These are phyloP conservation scores for Solanum lycopersicoides DNA, from an alignment of 257 asterid genomes.

Conservation along the genomic window DNA sequence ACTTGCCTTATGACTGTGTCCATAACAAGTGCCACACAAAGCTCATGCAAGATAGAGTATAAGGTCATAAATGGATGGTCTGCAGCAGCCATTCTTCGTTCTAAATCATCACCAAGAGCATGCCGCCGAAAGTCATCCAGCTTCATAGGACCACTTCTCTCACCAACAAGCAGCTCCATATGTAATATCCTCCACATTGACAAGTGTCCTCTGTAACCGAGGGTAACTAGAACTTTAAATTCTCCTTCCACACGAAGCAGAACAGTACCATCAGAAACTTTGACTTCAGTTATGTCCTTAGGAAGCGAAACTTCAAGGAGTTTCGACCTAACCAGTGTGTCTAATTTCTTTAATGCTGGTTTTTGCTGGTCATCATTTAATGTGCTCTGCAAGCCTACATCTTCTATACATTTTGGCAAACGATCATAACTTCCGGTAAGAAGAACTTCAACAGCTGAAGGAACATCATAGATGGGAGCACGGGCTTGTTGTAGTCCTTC, in stretches of 20 bases:
- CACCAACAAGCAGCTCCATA: conserved; percentile 94
- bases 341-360: conserved; percentile 76
- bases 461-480: conserved; percentile 95
- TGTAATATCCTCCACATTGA: conserved; percentile 97
- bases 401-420: conserved; percentile 89
- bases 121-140: conserved; percentile 84
- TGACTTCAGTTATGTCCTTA: conserved; percentile 59
- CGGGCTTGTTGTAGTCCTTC: conserved; percentile 99
- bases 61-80: conserved; percentile 70
- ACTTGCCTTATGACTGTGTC: conserved; percentile 97
- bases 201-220: conserved; percentile 97
- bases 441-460: conserved; percentile 88
- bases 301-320: conserved; percentile 81
- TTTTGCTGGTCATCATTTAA: conserved; percentile 65
- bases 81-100: conserved; percentile 94
- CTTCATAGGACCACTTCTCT: conserved; percentile 69
- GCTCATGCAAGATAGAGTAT: conserved; percentile 85
- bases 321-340: conserved; percentile 79
- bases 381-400: conserved; percentile 67
- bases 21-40: conserved; percentile 90
- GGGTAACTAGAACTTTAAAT: conserved; percentile 88
- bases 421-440: conserved; percentile 78
- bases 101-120: conserved; percentile 97
- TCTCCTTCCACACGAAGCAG: conserved; percentile 88
- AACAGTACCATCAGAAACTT: conserved; percentile 83